phyloP scores from a whole-genome alignment of 257 asterid species.

The Misopates orontium region DNA sequence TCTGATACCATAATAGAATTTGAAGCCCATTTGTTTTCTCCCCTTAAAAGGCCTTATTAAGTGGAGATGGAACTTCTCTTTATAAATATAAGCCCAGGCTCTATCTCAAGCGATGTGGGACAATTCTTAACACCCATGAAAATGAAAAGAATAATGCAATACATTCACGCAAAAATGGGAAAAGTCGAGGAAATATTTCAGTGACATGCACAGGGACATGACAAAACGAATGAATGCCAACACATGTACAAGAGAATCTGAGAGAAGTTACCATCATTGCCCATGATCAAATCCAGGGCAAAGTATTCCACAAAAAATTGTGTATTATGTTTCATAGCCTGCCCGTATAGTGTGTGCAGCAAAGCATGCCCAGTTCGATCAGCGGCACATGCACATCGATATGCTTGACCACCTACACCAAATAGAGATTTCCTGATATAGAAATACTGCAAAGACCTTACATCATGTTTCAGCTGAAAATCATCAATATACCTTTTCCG shows the following conservation, averaged over 20 bases:
- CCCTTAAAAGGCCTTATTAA: too few species aligned
- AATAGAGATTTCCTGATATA: constrained; percentile 11
- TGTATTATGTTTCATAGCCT: constrained; percentile 98
- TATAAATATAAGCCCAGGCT: too few species aligned
- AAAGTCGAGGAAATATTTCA: too few species aligned
- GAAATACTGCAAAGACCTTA: neutral
- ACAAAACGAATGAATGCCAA: constrained; percentile 17
- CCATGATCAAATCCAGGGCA: constrained; percentile 86
- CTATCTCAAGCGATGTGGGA: too few species aligned
- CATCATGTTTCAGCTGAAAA: constrained; percentile 12
- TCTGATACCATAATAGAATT: too few species aligned
- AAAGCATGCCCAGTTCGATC: constrained; percentile 99
- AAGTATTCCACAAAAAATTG: constrained; percentile 95
- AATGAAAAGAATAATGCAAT: neutral
- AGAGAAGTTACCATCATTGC: constrained; percentile 64
- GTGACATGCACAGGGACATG: too few species aligned
- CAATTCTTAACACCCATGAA: neutral
- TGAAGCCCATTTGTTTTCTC: too few species aligned
- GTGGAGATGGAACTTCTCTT: too few species aligned
- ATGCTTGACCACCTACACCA: constrained; percentile 88
- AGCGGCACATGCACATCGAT: constrained; percentile 99
- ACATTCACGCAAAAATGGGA: too few species aligned
- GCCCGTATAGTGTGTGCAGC: constrained; percentile 96
- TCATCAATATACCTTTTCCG: constrained; percentile 70
- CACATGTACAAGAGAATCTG: constrained; percentile 9